Percentiles rank a stretch among this genome's conserved stretches.
phyloP scores from a whole-genome alignment of 1,139 yeast genomes.

The Suhomyces bokatorum region DNA sequence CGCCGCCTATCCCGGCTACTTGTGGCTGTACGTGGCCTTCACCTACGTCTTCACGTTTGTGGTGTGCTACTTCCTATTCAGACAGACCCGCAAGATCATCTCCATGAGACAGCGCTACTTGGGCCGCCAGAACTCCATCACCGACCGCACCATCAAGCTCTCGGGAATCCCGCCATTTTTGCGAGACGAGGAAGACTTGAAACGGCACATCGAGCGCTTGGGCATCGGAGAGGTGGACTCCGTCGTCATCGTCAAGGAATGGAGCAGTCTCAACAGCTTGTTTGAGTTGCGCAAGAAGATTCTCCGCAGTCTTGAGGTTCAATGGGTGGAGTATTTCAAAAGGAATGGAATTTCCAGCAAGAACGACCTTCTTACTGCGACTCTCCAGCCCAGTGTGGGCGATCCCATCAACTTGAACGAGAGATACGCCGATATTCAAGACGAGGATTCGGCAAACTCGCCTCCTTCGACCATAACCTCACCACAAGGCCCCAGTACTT shows the following conservation, averaged over 20 bases:
- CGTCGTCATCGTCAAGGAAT: slow-evolving; percentile 78
- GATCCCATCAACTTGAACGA: slow-evolving; percentile 26
- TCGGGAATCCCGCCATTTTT: slow-evolving; percentile 90
- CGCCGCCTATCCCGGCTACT: slow-evolving; percentile 18
- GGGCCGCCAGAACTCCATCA: slow-evolving; percentile 85
- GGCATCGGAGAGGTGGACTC: slow-evolving; percentile 80
- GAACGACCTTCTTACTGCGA: slow-evolving; percentile 30
- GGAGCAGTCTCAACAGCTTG: slow-evolving; percentile 70
- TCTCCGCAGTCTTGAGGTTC: slow-evolving; percentile 60
- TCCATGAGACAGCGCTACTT: slow-evolving; percentile 76
- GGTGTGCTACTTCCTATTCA: slow-evolving; percentile 59
- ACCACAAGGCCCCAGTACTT: slow-evolving; percentile 6
- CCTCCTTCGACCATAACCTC: background rate
- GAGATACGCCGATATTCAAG: slow-evolving; percentile 10
- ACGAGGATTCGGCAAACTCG: slow-evolving; percentile 11
- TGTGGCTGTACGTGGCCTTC: slow-evolving; percentile 70
- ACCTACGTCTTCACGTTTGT: slow-evolving; percentile 80
- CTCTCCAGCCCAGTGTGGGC: slow-evolving; percentile 32
- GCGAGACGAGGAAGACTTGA: slow-evolving; percentile 66
- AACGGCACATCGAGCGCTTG: slow-evolving; percentile 70
- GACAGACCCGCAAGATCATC: slow-evolving; percentile 72
- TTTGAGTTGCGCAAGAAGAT: slow-evolving; percentile 59
- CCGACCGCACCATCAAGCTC: slow-evolving; percentile 86
- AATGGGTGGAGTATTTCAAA: slow-evolving; percentile 75
- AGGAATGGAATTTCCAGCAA: slow-evolving; percentile 32